Base-by-base conservation (phyloP, 2,329 filamentous ascomycete species). In the Fusarium sp. region DNA sequence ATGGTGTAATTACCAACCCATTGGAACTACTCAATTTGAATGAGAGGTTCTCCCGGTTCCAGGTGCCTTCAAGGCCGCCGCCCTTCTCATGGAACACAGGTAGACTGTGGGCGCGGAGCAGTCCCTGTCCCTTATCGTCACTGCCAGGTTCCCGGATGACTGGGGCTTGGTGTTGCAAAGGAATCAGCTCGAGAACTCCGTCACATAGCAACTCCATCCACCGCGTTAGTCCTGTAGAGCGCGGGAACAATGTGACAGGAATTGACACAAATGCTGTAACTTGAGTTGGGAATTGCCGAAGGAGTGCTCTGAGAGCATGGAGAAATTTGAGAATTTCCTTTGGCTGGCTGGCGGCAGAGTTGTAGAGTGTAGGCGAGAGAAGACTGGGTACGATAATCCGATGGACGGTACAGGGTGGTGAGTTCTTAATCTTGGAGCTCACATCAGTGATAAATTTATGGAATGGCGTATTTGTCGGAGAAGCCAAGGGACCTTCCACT, bases 11-110 rank as follows among this genome's bases (percentile, higher is more conserved):
- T 39, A 93, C 87, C 70, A 99, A 88, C 51, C 93, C 94, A 72
- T 87, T 90, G 4, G 87, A 86, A 73, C 93, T 85, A 77, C 93
- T 97, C 51, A 99, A 81, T 63, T 90, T 94, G 78, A 99, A 99
- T 6, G 94, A 94, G 79, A 97, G 86, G 78, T 97, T 94, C 74
- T 97, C 92, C 23, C 92, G 89, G 54, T 90, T 85, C 65, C 88
- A 89, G 59, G 87, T 87, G 39, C 87, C 84, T 61, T 88, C 88
- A 3, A 87, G 85, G 11, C 93, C 93, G 3, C 94, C 94, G 3
- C 96, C 95, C 70, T 92, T 93, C 76, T 98, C 95, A 62, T 96
- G 92, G 69, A 93, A 90, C 1, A 97, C 84, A 0, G 96, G 95
- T 35, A 98, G 79, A 54, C 90, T 90, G 77, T 97, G 93, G 1